phyloP scores from a whole-genome alignment of 768 basidiomycete genomes.

The Pisolithus sp. region DNA sequence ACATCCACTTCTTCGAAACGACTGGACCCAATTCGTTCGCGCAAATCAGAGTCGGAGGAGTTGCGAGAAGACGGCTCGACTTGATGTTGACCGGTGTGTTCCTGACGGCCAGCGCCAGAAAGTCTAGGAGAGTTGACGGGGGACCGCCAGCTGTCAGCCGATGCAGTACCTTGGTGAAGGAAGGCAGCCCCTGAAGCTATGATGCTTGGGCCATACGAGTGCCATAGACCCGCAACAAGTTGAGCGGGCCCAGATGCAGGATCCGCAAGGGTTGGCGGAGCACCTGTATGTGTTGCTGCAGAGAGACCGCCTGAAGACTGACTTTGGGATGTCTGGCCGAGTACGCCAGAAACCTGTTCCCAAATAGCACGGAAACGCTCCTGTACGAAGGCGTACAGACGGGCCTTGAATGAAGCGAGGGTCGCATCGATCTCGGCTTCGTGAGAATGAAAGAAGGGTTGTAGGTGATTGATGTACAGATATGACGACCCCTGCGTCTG shows the following conservation, averaged over 20 bases:
- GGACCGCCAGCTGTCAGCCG: conserved; percentile 29
- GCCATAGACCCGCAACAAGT: conserved; percentile 64
- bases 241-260: conserved; percentile 60
- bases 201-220: conserved; percentile 69
- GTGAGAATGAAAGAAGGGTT: conserved; percentile 77
- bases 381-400: conserved; percentile 59
- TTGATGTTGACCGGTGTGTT: not conserved
- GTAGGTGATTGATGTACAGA: conserved; percentile 72
- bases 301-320: conserved; percentile 15
- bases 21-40: conserved; percentile 41
- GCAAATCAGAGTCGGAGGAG: conserved; percentile 38
- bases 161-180: conserved; percentile 45
- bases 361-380: conserved; percentile 56
- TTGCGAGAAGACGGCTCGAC: conserved; percentile 28
- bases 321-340: conserved; percentile 37
- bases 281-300: conserved; percentile 20
- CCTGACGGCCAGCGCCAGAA: not conserved
- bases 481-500: conserved; percentile 86
- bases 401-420: conserved; percentile 57
- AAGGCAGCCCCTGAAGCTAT: conserved; percentile 63
- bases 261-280: conserved; percentile 43
- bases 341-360: conserved; percentile 50
- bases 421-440: conserved; percentile 81
- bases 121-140: conserved; percentile 24
- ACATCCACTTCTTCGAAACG: conserved; percentile 66